Base-by-base conservation (phyloP, 495 filamentous ascomycete genomes). In the Terfezia claveryi region DNA sequence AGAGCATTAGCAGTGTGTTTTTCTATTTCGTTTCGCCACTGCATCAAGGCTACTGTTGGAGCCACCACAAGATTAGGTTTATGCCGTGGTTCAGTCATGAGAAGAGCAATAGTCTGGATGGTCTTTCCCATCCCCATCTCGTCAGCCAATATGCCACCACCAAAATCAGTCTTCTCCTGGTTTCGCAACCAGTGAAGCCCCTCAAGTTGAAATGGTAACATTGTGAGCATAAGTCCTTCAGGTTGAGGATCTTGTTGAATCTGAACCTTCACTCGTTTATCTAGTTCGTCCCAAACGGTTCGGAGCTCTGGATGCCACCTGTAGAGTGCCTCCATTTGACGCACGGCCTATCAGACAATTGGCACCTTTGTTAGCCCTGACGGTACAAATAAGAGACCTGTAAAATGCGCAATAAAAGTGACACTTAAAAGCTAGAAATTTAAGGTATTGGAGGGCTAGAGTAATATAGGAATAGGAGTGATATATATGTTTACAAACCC, bases 61-160 rank as follows among this genome's bases (percentile, higher is more conserved):
- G 93, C 85, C 46, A 95, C 74, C 8, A 98, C 91, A 8, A 98
- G 70, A 4, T 88, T 85, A 6, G 91, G 66, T 53, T 79, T 78
- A 37, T 81, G 83, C 16, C 88, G 87, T 59, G 82, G 94, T 64
- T 98, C 88, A 8, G 87, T 93, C 88, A 96, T 98, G 65, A 98
- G 85, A 12, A 96, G 73, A 9, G 88, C 92, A 8, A 98, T 87
- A 2, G 91, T 87, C 59, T 98, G 91, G 41, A 98, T 95, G 0
- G 91, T 98, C 72, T 98, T 98, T 36, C 91, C 91, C 76, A 96
- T 91, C 23, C 62, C 61, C 61, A 64, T 64, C 51, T 63, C 62
- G 62, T 96, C 91, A 50, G 89, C 91, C 7, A 98, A 72, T 32
- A 98, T 72, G 10, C 91, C 91, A 37, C 91, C 91, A 58, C 78